Evolutionary conservation across 495 filamentous ascomycete genomes (phyloP), one percentile per base, ranked within the genome.

Genomic region (Xylaria acuta): DNA sequence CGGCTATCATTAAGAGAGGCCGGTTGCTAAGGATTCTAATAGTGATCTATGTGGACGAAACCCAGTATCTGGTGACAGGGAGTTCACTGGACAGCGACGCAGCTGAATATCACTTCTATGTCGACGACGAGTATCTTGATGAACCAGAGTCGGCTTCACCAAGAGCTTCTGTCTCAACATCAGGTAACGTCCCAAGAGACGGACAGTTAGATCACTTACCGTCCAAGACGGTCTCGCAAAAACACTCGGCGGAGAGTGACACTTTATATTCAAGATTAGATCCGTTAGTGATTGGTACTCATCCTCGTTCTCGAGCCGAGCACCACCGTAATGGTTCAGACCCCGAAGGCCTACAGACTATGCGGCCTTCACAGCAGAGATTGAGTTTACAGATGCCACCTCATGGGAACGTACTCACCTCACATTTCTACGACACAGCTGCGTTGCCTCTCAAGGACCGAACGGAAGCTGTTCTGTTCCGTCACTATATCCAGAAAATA

Each of bases 401-500:
- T 70, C 64, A 53, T 32, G 40, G 58, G 43, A 68, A 53, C 20
- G 11, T 63, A 18, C 16, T 53, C 36, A 38, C 58, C 20, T 58
- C 69, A 4, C 64, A 43, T 27, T 68, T 75, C 20, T 65, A 54
- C 5, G 70, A 70, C 22, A 40, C 18, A 14, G 64, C 75, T 2
- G 51, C 66, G 18, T 81, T 82, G 73, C 86, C 85, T 14, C 74
- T 87, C 0, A 75, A 79, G 22, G 70, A 80, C 47, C 72, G 75
- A 20, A 74, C 73, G 4, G 81, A 87, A 54, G 85, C 84, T 2
- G 25, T 73, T n/a, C 78, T 87, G 5, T 81, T 86, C 40, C 80
- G 82, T 3, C 85, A 86, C 62, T 87, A 83, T 68, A 82, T 86
- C 22, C 80, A 85, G 68, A 82, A 83, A 54, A 72, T 88, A 58